Evolutionary conservation across 768 basidiomycete genomes (phyloP), one percentile per base, ranked within the genome.

Genomic region (Suillus decipiens): DNA sequence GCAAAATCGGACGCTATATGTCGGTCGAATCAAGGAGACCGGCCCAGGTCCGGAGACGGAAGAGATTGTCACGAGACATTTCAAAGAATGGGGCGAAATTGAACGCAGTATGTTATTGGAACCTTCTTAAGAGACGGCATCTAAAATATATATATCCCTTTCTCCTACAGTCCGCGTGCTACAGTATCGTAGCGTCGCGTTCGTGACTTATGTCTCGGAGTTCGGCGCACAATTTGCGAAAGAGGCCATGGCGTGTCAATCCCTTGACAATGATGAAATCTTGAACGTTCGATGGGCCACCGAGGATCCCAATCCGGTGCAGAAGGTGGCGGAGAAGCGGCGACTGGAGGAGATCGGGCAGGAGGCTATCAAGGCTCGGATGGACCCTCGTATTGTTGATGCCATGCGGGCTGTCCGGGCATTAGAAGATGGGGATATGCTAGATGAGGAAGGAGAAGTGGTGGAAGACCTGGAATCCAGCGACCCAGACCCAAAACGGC

Each of bases 231-330:
- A 95, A 71, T 99, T 99, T 73, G 97, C 97, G 19, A 97, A 97
- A 73, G 97, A 99, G 75, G 87, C 96, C 1, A 99, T 99, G 97
- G 94, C 96, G 17, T 96, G 96, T 76, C 97, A 99, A 76, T 95
- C 93, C 19, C 82, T 99, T 66, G 97, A 99, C 73, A 92, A 94
- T 69, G 96, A 97, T 73, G 97, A 99, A 72, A 95, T 98, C 64
- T 84, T 99, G 64, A 99, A 99, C 76, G 95, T 99, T 59, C 89
- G 96, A 55, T 99, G 97, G 97, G 97, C 97, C 41, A 99, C 96
- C 0, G 96, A 97, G 72, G 97, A 99, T 74, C 97, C 97, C 1
- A 99, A 99, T 73, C 97, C 96, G 1, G 87, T 86, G 0, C 88
- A 90, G 66, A 96, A 95, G 69, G 87, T 90, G 9, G 84, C 86